Conservation (phyloP, 2,329 filamentous ascomycete genomes). For the Rhytidhysteron rufulum region DNA sequence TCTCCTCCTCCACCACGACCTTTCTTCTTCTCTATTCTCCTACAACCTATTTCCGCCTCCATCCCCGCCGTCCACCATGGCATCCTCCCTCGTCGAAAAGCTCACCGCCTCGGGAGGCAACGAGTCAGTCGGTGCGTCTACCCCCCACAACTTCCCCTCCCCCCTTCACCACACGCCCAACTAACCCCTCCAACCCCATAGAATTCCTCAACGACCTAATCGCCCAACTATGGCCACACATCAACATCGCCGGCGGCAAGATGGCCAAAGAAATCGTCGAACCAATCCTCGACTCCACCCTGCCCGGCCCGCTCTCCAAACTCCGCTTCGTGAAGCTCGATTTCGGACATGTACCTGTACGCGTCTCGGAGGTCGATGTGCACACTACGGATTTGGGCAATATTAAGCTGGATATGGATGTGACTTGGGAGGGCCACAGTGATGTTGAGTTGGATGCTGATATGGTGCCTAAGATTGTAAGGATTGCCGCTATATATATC, state of each 20-base stretch:
- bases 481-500: conserved; percentile 1
- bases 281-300: conserved; percentile 45
- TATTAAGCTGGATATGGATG: conserved; percentile 49
- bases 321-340: conserved; percentile 47
- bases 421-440: conserved; percentile 45
- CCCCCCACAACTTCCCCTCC: not conserved
- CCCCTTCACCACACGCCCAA: conserved; percentile 1
- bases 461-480: conserved; percentile 44
- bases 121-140: conserved; percentile 35
- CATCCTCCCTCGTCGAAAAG: conserved; percentile 36
- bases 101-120: conserved; percentile 40
- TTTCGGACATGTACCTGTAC: conserved; percentile 41
- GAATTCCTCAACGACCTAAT: conserved; percentile 50
- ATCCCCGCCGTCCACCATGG: conserved; percentile 21
- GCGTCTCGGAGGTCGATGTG: conserved; percentile 41
- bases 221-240: conserved; percentile 48
- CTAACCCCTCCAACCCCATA: conserved; percentile 6
- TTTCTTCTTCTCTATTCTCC: too few relatives aligned
- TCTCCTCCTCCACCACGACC: too few relatives aligned
- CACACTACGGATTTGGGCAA: conserved; percentile 43
- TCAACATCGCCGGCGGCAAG: conserved; percentile 41
- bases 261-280: conserved; percentile 48
- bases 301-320: conserved; percentile 42
- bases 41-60: too few relatives aligned
- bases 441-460: conserved; percentile 47